Percentiles rank a stretch among this genome's conserved stretches.
Conservation (phyloP, 441 rosid species). For the Syzygium syzygioides region DNA sequence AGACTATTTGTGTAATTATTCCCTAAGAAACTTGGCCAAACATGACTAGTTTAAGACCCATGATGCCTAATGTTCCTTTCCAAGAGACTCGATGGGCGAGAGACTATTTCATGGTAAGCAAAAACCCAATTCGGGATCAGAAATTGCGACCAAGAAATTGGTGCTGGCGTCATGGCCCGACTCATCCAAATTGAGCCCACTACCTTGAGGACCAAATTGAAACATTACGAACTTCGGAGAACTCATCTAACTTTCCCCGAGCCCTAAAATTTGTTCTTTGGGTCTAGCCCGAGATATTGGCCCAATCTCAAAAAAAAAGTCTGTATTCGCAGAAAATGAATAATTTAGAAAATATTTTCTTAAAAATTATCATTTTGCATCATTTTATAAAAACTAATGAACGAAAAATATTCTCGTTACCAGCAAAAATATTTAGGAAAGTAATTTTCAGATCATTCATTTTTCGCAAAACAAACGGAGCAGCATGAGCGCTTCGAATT, state of each 20-base stretch:
- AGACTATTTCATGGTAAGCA: no score
- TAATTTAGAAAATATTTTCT: no score
- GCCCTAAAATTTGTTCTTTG: background rate
- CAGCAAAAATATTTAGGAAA: no score
- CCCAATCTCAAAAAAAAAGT: background rate
- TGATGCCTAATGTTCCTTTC: background rate
- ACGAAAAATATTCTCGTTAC: no score
- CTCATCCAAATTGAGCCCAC: background rate
- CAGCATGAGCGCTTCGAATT: background rate
- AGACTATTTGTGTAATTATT: fast-evolving
- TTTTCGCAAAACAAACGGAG: no score
- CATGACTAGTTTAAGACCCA: background rate
- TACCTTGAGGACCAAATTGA: background rate
- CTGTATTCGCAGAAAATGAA: no score
- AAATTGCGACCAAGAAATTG: background rate
- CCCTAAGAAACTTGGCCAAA: background rate
- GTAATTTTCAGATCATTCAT: no score
- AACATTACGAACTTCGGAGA: background rate
- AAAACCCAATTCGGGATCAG: background rate
- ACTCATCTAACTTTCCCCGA: background rate
- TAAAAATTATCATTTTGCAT: no score
- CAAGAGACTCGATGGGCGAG: background rate
- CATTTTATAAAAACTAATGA: no score
- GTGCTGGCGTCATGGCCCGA: background rate
- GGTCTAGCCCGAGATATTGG: background rate